Evolutionary conservation across 1,284 basidiomycete species (phyloP).

Genomic region (Naganishia cerealis): DNA sequence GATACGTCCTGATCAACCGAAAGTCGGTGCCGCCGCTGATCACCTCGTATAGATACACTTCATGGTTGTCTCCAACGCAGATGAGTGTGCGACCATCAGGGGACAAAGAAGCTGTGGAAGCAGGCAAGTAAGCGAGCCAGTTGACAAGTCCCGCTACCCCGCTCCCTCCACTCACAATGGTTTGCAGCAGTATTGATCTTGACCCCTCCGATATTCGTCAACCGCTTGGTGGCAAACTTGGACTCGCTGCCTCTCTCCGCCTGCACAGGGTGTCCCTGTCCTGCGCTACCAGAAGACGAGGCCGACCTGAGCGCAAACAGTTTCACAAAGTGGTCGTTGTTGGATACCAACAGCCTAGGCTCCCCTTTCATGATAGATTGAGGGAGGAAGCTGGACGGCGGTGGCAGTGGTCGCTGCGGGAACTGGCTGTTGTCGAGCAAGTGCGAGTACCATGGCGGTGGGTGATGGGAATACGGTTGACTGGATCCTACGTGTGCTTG

Average conservation of each 20-base stretch:
- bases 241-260: slow-evolving; percentile 11
- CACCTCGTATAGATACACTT: slow-evolving; percentile 51
- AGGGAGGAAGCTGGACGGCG: slow-evolving; percentile 1
- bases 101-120: slow-evolving; percentile 48
- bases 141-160: background rate
- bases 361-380: slow-evolving; percentile 38
- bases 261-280: background rate
- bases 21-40: slow-evolving; percentile 50
- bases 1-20: slow-evolving; percentile 48
- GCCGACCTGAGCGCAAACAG: slow-evolving; percentile 45
- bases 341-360: slow-evolving; percentile 50
- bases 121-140: background rate
- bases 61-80: slow-evolving; percentile 53
- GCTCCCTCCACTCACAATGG: slow-evolving; percentile 46
- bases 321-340: slow-evolving; percentile 53
- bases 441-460: slow-evolving; percentile 23
- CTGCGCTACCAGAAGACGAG: background rate
- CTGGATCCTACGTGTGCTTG: background rate
- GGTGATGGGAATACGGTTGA: slow-evolving; percentile 1
- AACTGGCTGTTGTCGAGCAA: slow-evolving; percentile 18
- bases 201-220: slow-evolving; percentile 46
- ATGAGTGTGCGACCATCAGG: slow-evolving; percentile 53
- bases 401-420: slow-evolving; percentile 6
- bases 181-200: slow-evolving; percentile 51
- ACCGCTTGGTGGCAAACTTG: slow-evolving; percentile 35